Conservation (phyloP, 352 stramenopile genomes). For the Phytophthora lateralis region DNA sequence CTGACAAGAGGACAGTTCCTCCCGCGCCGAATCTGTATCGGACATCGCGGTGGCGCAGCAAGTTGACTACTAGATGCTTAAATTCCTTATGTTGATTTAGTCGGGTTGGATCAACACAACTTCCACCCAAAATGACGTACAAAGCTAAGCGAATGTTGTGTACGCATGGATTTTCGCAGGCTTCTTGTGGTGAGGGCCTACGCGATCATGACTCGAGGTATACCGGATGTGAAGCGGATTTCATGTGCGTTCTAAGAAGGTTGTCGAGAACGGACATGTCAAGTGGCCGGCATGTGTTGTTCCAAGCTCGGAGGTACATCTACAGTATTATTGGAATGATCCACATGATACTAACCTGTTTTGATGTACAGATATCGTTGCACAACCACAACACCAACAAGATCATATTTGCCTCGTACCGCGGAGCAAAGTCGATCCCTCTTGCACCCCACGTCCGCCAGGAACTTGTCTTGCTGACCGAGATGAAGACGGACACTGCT, state of each 20-base stretch:
- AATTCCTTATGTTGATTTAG: neutral
- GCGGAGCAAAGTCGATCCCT: conserved; percentile 4
- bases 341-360: too few species aligned
- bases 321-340: neutral
- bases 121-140: neutral
- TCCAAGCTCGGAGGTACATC: neutral
- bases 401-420: conserved; percentile 6
- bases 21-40: too few species aligned
- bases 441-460: neutral
- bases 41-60: too few species aligned
- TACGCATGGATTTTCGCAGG: neutral
- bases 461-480: conserved; percentile 4
- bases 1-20: too few species aligned
- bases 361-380: neutral
- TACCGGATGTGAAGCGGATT: neutral
- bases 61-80: too few species aligned
- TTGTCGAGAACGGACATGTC: neutral
- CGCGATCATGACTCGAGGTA: neutral
- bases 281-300: conserved; percentile 1
- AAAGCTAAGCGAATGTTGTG: neutral
- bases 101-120: neutral
- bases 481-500: conserved; percentile 7
- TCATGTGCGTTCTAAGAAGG: neutral
- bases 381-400: conserved; percentile 9
- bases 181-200: neutral